Conservation (phyloP, 2,329 filamentous ascomycete genomes). For the Xylariaceae sp. region DNA sequence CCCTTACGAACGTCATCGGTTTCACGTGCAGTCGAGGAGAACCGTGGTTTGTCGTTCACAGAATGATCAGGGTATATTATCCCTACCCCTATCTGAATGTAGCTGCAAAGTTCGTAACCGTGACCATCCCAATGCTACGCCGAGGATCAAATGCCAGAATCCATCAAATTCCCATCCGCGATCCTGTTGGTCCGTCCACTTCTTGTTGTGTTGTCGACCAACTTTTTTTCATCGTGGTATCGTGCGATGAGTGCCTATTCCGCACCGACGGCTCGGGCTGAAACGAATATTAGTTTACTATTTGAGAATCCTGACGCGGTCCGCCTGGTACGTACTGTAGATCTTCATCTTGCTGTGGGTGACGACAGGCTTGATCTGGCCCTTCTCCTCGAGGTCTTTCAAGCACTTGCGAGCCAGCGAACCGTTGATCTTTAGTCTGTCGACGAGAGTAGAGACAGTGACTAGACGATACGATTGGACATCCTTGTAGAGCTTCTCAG, state of each 20-base stretch:
- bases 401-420: constrained; percentile 88
- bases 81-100: constrained; percentile 28
- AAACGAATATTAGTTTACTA: background rate
- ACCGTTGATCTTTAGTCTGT: constrained; percentile 99
- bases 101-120: constrained; percentile 28
- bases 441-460: constrained; percentile 96
- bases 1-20: too few species aligned
- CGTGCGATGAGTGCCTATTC: constrained; percentile 28
- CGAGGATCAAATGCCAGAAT: constrained; percentile 31
- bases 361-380: constrained; percentile 96
- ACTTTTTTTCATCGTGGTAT: constrained; percentile 28
- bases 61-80: constrained; percentile 24
- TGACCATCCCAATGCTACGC: constrained; percentile 31
- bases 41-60: constrained; percentile 10
- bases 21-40: background rate
- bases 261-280: constrained; percentile 30
- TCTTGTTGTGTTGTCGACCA: constrained; percentile 20
- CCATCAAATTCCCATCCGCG: constrained; percentile 25
- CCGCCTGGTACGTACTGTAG: constrained; percentile 64
- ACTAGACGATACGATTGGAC: constrained; percentile 99
- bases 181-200: constrained; percentile 25
- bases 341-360: constrained; percentile 97
- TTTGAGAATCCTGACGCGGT: background rate
- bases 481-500: constrained; percentile 99
- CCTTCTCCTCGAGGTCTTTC: constrained; percentile 93